Base-by-base conservation (phyloP, 2,329 filamentous ascomycete species). In the Conoideocrella luteorostrata region DNA sequence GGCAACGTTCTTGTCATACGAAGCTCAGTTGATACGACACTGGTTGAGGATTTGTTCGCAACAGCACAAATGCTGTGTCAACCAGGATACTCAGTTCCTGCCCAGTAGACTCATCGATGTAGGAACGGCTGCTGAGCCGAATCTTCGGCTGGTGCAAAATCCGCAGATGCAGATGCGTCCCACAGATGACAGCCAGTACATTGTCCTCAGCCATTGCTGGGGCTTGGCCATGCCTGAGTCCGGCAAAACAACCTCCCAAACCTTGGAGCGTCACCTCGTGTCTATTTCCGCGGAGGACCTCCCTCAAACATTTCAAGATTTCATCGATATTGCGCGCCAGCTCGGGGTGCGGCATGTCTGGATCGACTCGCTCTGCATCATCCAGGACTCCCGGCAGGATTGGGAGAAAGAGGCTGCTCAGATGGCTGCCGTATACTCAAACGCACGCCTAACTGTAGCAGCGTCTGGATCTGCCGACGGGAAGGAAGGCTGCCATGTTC, bases 331-430 rank as follows among this genome's bases (percentile, higher is more conserved):
- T 4, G 39, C 46, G 2, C 45, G 47, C 2, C 23, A 30, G 9
- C 35, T 56, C 5, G 51, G 50, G 4, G n/a, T 49, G 26, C 28
- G 39, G 2, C 57, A 56, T 17, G 13, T 57, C 5, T 58, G 55
- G 55, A 56, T 58, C 21, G 55, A 58, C 41, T 56, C 53, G 4
- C 41, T 58, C 2, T 59, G 56, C 34, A 59, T 57, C 33, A 41
- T 56, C 6, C 55, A 56, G 43, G 51, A 52, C 18, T 46, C 49
- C 9, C 41, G 44, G 7, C 47, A 46, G 7, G 53, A 53, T 26
- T 54, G 52, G 52, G 34, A 42, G 22, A 40, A 41, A 10, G 43
- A 52, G 22, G 43, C 50, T 7, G 37, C 45, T 2, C 32, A 48
- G 15, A 52, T 51, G 51, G 45, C 47, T 18, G 28, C 32, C n/a